Percentiles rank a stretch among this genome's conserved stretches.
Conservation (phyloP, 495 filamentous ascomycete genomes). For the Hyaloscypha bicolor region DNA sequence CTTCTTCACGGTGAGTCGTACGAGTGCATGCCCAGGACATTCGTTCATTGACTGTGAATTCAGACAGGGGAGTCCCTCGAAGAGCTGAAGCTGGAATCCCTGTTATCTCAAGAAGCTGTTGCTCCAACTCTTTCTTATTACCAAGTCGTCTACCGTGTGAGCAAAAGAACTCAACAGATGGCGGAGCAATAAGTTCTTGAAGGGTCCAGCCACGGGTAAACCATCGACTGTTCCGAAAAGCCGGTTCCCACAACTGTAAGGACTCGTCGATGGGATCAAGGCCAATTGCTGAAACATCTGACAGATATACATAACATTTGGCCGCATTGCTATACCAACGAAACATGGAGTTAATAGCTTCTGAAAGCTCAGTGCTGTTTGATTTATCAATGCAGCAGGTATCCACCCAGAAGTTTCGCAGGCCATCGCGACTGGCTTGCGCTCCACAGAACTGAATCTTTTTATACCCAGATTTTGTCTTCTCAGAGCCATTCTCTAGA, state of each 20-base stretch:
- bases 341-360: slow-evolving; percentile 36
- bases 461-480: background rate
- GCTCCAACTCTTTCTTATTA: background rate
- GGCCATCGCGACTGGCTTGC: slow-evolving; percentile 21
- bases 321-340: background rate
- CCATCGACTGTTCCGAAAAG: background rate
- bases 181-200: slow-evolving; percentile 41
- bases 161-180: background rate
- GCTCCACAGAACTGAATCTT: slow-evolving; percentile 35
- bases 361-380: slow-evolving; percentile 37
- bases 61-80: background rate
- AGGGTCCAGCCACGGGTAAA: slow-evolving; percentile 44
- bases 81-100: background rate
- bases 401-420: slow-evolving; percentile 43
- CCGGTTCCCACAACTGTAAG: background rate
- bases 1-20: background rate
- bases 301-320: slow-evolving; percentile 1
- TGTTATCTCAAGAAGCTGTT: background rate
- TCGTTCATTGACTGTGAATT: background rate
- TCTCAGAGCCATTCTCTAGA: slow-evolving; percentile 2
- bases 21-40: background rate
- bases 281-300: background rate
- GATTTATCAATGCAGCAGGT: slow-evolving; percentile 42
- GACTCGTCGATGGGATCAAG: background rate
- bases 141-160: background rate